Evolutionary conservation across 202 grass and related monocot species (phyloP).

Genomic region (Zizania palustris): DNA sequence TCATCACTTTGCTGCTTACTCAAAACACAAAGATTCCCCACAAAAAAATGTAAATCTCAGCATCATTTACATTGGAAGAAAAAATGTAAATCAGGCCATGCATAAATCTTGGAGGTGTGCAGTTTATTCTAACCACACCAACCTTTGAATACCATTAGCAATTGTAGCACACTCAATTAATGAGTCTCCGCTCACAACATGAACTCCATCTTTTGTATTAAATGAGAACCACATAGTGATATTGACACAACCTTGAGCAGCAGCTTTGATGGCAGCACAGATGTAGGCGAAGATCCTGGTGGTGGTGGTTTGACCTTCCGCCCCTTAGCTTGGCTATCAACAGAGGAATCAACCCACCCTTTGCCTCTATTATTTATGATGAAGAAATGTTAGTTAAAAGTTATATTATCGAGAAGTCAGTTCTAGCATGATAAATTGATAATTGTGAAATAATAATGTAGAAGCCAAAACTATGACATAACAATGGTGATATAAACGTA

Average conservation of each 20-base stretch:
- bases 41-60: too few species aligned
- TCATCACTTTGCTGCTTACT: too few species aligned
- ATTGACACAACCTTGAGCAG: constrained; percentile 68
- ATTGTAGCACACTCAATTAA: constrained; percentile 73
- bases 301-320: constrained; percentile 50
- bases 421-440: not conserved
- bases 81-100: constrained; percentile 72
- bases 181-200: constrained; percentile 86
- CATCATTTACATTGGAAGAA: not conserved
- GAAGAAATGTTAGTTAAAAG: constrained; percentile 26
- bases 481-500: not conserved
- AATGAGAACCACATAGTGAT: constrained; percentile 95
- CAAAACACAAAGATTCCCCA: too few species aligned
- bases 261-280: constrained; percentile 52
- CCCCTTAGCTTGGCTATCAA: constrained; percentile 76
- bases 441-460: constrained; percentile 6
- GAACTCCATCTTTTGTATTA: constrained; percentile 86
- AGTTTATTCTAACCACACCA: constrained; percentile 88
- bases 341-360: constrained; percentile 50
- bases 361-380: constrained; percentile 44
- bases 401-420: not conserved
- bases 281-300: constrained; percentile 42
- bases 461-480: not conserved
- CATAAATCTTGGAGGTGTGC: constrained; percentile 94
- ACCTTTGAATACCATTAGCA: constrained; percentile 74